Percentiles rank a stretch among this genome's conserved stretches.
Conservation (phyloP, 1,139 yeast genomes). For the Taiozyma sp. region DNA sequence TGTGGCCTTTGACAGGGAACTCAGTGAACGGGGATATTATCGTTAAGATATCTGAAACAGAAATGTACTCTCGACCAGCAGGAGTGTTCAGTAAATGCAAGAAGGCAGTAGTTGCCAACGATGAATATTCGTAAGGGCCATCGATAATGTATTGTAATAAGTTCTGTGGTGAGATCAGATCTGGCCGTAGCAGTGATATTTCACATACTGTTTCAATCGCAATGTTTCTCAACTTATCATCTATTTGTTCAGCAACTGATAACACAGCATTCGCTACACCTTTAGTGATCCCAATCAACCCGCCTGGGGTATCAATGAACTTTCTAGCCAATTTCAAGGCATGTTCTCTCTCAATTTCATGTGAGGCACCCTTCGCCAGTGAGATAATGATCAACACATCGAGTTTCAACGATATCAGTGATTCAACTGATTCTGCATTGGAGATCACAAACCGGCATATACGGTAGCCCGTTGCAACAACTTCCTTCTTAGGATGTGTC, state of each 20-base stretch:
- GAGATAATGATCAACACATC: conserved; percentile 64
- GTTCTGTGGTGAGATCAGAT: conserved; percentile 49
- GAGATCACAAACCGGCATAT: conserved; percentile 62
- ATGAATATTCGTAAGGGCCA: conserved; percentile 56
- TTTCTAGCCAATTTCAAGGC: conserved; percentile 70
- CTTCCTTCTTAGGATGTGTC: conserved; percentile 53
- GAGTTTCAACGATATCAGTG: conserved; percentile 46
- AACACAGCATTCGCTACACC: conserved; percentile 73
- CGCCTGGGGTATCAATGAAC: conserved; percentile 54
- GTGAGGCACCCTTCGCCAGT: conserved; percentile 48
- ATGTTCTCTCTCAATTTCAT: conserved; percentile 67
- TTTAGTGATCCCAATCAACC: conserved; percentile 50
- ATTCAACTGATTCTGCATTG: conserved; percentile 45
- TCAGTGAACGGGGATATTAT: conserved; percentile 67
- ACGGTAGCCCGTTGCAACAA: conserved; percentile 73
- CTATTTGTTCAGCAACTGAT: conserved; percentile 61
- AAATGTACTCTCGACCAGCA: conserved; percentile 45
- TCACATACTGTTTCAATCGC: conserved; percentile 74
- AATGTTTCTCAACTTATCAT: conserved; percentile 50
- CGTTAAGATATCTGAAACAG: conserved; percentile 61
- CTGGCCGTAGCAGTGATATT: conserved; percentile 60
- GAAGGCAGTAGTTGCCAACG: conserved; percentile 51
- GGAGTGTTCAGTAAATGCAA: conserved; percentile 59
- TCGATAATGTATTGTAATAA: conserved; percentile 57
- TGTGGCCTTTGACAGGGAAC: conserved; percentile 39